A percentile compares a stretch with the other conserved stretches of the same genome.
These are phyloP conservation scores for Sclerotiophoma versabilis DNA, from an alignment of 2,329 filamentous ascomycete genomes.

Conservation along the genomic window DNA sequence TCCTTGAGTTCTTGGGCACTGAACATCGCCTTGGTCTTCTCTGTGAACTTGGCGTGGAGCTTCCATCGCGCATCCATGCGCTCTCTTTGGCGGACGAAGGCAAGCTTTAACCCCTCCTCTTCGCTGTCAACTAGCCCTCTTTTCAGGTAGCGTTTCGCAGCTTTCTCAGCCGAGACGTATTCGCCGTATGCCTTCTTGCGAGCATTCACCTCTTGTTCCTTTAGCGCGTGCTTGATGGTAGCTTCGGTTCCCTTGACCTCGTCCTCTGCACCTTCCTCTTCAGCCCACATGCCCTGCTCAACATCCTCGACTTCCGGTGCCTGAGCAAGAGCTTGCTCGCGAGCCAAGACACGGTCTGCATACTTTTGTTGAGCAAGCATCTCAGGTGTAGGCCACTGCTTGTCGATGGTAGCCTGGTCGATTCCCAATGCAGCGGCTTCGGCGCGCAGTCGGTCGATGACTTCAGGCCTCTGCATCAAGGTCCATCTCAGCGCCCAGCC, in stretches of 20 bases:
- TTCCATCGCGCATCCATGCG: conserved; percentile 16
- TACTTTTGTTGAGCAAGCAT: conserved; percentile 25
- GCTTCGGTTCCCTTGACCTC: conserved; percentile 21
- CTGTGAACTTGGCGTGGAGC: conserved; percentile 17
- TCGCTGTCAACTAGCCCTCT: conserved; percentile 30
- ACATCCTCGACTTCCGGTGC: conserved; percentile 3
- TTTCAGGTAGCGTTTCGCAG: conserved; percentile 27
- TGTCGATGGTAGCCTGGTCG: conserved; percentile 52
- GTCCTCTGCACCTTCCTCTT: conserved; percentile 16
- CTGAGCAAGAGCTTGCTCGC: conserved; percentile 18
- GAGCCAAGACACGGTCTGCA: conserved; percentile 16
- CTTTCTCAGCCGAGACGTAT: conserved; percentile 24
- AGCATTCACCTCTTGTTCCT: conserved; percentile 10
- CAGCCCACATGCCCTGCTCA: conserved; percentile 17
- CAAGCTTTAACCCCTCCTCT: conserved; percentile 35
- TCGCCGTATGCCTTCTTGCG: conserved; percentile 20
- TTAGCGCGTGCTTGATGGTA: not conserved
- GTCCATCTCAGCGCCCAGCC: conserved; percentile 92
- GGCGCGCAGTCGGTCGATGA: conserved; percentile 70
- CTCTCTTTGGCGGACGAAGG: conserved; percentile 31
- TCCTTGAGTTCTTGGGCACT: conserved; percentile 22
- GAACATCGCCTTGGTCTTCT: conserved; percentile 23
- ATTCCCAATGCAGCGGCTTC: conserved; percentile 73
- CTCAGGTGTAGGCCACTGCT: conserved; percentile 38
- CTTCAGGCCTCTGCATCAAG: conserved; percentile 77